Base-by-base conservation (phyloP, 1,284 basidiomycete genomes). In the Amylostereum areolatum region DNA sequence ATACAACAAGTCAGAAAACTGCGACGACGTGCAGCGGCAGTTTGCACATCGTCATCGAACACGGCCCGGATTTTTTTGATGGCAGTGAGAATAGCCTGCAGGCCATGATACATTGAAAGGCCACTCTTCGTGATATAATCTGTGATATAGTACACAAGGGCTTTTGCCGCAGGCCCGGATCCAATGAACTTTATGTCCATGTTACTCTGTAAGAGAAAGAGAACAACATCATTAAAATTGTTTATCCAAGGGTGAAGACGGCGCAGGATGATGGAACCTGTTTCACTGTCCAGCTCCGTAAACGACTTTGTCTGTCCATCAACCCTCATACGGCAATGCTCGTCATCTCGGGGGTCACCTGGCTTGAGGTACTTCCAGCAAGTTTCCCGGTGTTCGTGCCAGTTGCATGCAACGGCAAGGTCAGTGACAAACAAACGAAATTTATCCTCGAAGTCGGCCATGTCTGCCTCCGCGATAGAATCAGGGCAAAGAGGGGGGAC, bases 121-220 rank as follows among this genome's bases (percentile, higher is more conserved):
- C 51, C 43, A 0, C 51, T 12, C 37, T 66, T 66, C 0, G 63
- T 62, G 9, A 65, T 59, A 42, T 64, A 67, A 37, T 65, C 62
- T 0, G 62, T 67, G 1, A 64, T 46, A 45, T 65, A 65, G 43
- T 60, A 61, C 0, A 64, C 25, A 6, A 65, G 49, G 0, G 63
- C 62, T 31, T 63, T 66, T 0, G 65, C 61, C 1, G 59, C 56
- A 10, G 57, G 54, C 0, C 64, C 63, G 5, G 63, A 66, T 1
- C 59, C 61, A 3, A 67, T 57, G 43, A 53, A 61, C 36, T 66
- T 66, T 1, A 63, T 58, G 39, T 67, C 64, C 55, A 61, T 64
- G 43, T 67, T 68, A 36, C 63, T 64, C 27, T 55, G 34, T 5
- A 63, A 11, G 28, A 53, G 27, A 43, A 55, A 54, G 0, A 54